A percentile compares a stretch with the other conserved stretches of the same genome.
Conservation (phyloP, 1,139 yeast genomes). For the Geotrichum australiense region DNA sequence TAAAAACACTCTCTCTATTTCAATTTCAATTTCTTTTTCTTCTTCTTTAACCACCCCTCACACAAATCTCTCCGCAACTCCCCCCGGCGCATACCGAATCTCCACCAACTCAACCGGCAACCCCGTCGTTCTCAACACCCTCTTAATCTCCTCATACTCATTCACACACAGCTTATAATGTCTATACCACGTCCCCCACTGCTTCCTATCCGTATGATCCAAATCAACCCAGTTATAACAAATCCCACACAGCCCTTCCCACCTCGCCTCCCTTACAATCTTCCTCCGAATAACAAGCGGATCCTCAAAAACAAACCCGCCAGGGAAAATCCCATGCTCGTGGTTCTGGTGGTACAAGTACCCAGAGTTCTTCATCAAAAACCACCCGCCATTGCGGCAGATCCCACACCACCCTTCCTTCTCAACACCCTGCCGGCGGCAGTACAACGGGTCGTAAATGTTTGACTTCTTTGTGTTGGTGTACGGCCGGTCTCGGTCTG, state of each 20-base stretch:
- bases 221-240: conserved; percentile 30
- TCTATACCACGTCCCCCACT: conserved; percentile 31
- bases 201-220: conserved; percentile 26
- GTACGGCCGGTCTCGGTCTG: conserved; percentile 18
- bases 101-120: conserved; percentile 26
- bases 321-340: conserved; percentile 30
- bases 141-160: conserved; percentile 28
- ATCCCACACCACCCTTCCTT: conserved; percentile 30
- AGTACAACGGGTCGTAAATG: conserved; percentile 25
- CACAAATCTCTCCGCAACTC: too few relatives aligned
- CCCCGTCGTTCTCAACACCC: conserved; percentile 24
- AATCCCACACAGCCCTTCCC: conserved; percentile 31
- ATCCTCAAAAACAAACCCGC: conserved; percentile 28
- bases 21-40: too few relatives aligned
- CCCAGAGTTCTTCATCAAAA: conserved; percentile 28
- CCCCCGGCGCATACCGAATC: conserved; percentile 19
- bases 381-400: conserved; percentile 26
- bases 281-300: conserved; percentile 27
- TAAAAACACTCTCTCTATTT: too few relatives aligned
- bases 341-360: conserved; percentile 30
- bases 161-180: conserved; percentile 29
- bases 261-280: conserved; percentile 25
- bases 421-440: conserved; percentile 20
- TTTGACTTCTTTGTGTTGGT: conserved; percentile 22
- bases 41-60: too few relatives aligned